These are phyloP conservation scores for Forsythia suspensa DNA, from an alignment of 257 asterid species.

Conservation along the genomic window DNA sequence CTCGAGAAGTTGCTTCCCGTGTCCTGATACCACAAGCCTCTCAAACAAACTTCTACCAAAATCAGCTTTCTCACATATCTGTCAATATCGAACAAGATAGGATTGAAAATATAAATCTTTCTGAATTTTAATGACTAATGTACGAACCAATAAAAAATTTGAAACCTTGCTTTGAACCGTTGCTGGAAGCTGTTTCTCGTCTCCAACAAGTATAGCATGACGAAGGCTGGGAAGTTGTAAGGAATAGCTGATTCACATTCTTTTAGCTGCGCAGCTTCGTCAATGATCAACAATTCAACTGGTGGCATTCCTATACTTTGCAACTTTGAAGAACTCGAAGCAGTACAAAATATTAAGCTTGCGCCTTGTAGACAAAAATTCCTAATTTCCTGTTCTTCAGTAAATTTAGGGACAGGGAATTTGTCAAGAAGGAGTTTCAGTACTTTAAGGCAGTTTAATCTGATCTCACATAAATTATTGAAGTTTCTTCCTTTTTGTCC, in stretches of 20 bases:
- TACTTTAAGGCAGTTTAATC: constrained; percentile 33
- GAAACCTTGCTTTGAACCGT: constrained; percentile 80
- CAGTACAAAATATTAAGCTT: constrained; percentile 59
- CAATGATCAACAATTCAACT: constrained; percentile 53
- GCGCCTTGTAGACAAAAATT: constrained; percentile 41
- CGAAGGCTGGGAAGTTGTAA: constrained; percentile 61
- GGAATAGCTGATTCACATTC: constrained; percentile 73
- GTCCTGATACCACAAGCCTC: constrained; percentile 61
- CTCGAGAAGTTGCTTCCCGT: constrained; percentile 53
- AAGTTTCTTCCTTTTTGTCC: too few species aligned
- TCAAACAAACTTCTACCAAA: constrained; percentile 82
- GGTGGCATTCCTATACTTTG: constrained; percentile 30
- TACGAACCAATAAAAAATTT: too few species aligned
- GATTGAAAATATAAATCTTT: background rate
- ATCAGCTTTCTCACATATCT: constrained; percentile 50
- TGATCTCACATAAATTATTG: background rate
- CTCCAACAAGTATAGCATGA: constrained; percentile 80
- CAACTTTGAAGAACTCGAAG: constrained; percentile 58
- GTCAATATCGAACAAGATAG: constrained; percentile 7
- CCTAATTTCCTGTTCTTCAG: constrained; percentile 20
- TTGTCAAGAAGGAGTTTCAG: constrained; percentile 28
- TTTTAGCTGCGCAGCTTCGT: constrained; percentile 87
- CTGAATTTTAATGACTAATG: background rate
- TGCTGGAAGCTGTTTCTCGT: constrained; percentile 80
- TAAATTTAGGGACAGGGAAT: constrained; percentile 26